Evolutionary conservation across 139 green algal genomes (phyloP), one percentile per base, ranked within the genome.

Genomic region (Ettlia oleoabundans): DNA sequence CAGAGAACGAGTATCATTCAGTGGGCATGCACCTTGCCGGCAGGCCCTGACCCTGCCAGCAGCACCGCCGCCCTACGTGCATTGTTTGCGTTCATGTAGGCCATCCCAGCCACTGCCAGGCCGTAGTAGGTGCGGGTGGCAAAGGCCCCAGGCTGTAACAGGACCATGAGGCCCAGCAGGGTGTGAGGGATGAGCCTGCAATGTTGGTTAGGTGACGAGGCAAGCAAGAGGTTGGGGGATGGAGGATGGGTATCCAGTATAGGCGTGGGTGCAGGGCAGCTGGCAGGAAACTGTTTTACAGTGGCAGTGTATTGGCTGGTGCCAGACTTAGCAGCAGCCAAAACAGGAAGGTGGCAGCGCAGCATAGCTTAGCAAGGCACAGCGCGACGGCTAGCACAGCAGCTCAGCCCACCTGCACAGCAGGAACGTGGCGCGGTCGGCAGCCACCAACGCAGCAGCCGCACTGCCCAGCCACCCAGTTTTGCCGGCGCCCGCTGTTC

Each of bases 81-180:
- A 38, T 88, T 86, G 30, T 22, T 38, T 4, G 65, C 24, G 24
- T 77, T 82, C 66, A 88, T 88, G 80, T 88, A 88, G 0, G 32
- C 21, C 75, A 86, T 76, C 13, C 82, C 82, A 1, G 3, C 43
- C 2, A 43, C 4, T 0, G 82, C 82, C 82, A 86, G 62, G 35
- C n/a, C 15, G 58, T 85, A 84, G 41, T 40, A 62, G 19, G 43
- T 65, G 1, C 41, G 35, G 22, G 43, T 61, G 40, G 72, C 55
- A 62, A 86, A 86, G 30, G 75, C 82, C 7, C 2, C 61, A 1
- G 75, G 71, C 63, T 79, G 63, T 22, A 76, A 41, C 15, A 80
- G 43, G 35, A 86, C 82, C 52, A 78, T 30, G 52, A 81, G 41
- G 18, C 65, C 76, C 61, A 86, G 55, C 52, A 77, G 53, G 21